These are phyloP conservation scores for Wickerhamomyces hampshirensis DNA, from an alignment of 805 yeast genomes.

Conservation along the genomic window DNA sequence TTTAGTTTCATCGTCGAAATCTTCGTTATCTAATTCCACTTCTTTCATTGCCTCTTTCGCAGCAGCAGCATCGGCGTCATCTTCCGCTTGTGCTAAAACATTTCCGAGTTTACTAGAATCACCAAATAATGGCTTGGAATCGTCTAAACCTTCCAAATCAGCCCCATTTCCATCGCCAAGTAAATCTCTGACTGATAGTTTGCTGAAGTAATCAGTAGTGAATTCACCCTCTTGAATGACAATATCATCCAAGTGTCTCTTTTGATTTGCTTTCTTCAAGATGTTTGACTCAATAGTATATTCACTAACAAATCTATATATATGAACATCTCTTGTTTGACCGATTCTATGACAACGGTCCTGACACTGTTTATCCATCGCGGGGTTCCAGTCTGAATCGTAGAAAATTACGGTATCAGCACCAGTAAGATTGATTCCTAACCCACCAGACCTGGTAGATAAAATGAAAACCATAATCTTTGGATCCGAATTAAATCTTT, in stretches of 20 bases:
- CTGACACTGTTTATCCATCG: conserved; percentile 99
- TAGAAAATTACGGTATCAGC: conserved; percentile 98
- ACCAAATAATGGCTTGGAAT: conserved; percentile 29
- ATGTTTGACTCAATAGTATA: conserved; percentile 95
- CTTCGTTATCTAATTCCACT: conserved; percentile 78
- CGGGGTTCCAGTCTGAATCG: conserved; percentile 99
- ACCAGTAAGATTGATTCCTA: conserved; percentile 96
- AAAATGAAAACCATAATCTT: conserved; percentile 86
- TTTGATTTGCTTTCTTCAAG: conserved; percentile 89
- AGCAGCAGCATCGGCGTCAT: conserved; percentile 85
- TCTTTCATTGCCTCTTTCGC: conserved; percentile 88
- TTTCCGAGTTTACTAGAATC: conserved; percentile 43
- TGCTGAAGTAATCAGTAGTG: conserved; percentile 92
- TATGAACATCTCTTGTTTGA: conserved; percentile 96
- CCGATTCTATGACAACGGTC: conserved; percentile 99
- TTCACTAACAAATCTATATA: conserved; percentile 92
- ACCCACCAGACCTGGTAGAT: conserved; percentile 96
- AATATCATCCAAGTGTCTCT: conserved; percentile 87
- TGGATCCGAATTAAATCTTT: conserved; percentile 82
- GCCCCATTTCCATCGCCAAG: conserved; percentile 43
- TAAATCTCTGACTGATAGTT: conserved; percentile 79
- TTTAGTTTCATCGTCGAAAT: conserved; percentile 42
- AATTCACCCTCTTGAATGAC: conserved; percentile 98
- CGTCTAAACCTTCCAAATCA: conserved; percentile 22
- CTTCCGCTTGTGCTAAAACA: conserved; percentile 88